Conservation (phyloP, 805 yeast species). For the Candida loeiensis region DNA sequence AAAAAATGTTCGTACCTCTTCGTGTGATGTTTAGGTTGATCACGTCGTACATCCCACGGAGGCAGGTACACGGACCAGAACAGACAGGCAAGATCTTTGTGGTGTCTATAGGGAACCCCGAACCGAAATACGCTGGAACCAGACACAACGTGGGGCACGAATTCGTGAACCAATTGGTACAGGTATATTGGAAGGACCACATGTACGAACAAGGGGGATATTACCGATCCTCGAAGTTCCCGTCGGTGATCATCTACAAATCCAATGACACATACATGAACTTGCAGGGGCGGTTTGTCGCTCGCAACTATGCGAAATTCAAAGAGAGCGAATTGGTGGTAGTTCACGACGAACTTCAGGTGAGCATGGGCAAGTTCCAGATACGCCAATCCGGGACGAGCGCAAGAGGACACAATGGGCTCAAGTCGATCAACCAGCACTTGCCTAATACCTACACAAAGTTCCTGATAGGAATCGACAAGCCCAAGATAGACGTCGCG, state of each 20-base stretch:
- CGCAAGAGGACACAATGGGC: conserved; percentile 82
- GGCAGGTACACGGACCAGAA: background rate
- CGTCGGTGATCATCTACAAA: conserved; percentile 37
- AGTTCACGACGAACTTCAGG: conserved; percentile 75
- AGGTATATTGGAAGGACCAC: conserved; percentile 20
- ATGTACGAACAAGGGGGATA: conserved; percentile 9
- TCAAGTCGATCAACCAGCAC: conserved; percentile 50
- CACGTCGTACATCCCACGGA: background rate
- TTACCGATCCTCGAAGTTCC: conserved; percentile 11
- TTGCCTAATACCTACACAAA: conserved; percentile 58
- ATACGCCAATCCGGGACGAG: conserved; percentile 58
- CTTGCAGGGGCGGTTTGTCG: conserved; percentile 56
- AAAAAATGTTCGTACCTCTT: background rate
- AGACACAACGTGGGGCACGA: conserved; percentile 79
- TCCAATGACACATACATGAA: conserved; percentile 67
- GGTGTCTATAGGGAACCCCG: conserved; percentile 78
- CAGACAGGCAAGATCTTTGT: conserved; percentile 20
- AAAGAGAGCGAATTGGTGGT: conserved; percentile 46
- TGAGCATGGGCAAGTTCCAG: conserved; percentile 63
- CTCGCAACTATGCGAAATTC: conserved; percentile 43
- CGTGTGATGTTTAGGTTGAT: conserved; percentile 1
- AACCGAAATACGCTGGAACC: conserved; percentile 53
- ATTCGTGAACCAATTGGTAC: conserved; percentile 36
- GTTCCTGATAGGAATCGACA: conserved; percentile 74
- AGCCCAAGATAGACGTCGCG: conserved; percentile 56